These are phyloP conservation scores for Cytospora piceae DNA, from an alignment of 2,329 filamentous ascomycete species.

Conservation along the genomic window DNA sequence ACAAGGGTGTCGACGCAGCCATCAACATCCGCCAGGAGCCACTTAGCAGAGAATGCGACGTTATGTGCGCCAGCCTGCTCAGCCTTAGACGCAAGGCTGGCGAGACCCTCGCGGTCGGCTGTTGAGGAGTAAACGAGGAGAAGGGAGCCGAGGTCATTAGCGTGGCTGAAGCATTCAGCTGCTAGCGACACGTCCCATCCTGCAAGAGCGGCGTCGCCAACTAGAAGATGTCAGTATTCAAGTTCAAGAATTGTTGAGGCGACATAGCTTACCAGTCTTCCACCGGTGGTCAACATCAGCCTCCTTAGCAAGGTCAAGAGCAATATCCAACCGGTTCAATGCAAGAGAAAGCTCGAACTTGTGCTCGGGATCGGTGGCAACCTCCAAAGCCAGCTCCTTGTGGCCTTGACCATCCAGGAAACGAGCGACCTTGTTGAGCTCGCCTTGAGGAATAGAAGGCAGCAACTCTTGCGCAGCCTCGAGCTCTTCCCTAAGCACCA, in stretches of 20 bases:
- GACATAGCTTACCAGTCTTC: slow-evolving; percentile 65
- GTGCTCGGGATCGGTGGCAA: slow-evolving; percentile 93
- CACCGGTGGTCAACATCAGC: slow-evolving; percentile 95
- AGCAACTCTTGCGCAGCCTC: slow-evolving; percentile 88
- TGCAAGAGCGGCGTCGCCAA: slow-evolving; percentile 86
- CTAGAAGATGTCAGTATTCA: slow-evolving; percentile 39
- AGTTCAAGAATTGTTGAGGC: too few relatives aligned
- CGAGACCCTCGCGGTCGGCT: slow-evolving; percentile 74
- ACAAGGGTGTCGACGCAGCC: slow-evolving; percentile 79
- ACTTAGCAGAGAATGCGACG: slow-evolving; percentile 87
- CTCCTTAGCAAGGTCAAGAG: slow-evolving; percentile 79
- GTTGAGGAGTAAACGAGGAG: slow-evolving; percentile 88
- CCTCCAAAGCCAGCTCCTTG: slow-evolving; percentile 92
- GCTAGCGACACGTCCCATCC: slow-evolving; percentile 88
- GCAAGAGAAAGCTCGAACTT: slow-evolving; percentile 91
- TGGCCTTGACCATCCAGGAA: slow-evolving; percentile 97
- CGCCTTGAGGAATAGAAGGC: slow-evolving; percentile 80
- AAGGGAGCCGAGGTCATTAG: slow-evolving; percentile 87
- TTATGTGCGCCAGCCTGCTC: slow-evolving; percentile 82
- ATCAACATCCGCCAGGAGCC: slow-evolving; percentile 82
- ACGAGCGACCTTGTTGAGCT: slow-evolving; percentile 96
- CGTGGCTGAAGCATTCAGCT: slow-evolving; percentile 89
- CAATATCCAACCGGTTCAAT: slow-evolving; percentile 82
- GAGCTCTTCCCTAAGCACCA: slow-evolving; percentile 91
- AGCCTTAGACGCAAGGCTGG: slow-evolving; percentile 73